Evolutionary conservation across 2,329 filamentous ascomycete species (phyloP).

Genomic region (Verticillium zaregamsianum): DNA sequence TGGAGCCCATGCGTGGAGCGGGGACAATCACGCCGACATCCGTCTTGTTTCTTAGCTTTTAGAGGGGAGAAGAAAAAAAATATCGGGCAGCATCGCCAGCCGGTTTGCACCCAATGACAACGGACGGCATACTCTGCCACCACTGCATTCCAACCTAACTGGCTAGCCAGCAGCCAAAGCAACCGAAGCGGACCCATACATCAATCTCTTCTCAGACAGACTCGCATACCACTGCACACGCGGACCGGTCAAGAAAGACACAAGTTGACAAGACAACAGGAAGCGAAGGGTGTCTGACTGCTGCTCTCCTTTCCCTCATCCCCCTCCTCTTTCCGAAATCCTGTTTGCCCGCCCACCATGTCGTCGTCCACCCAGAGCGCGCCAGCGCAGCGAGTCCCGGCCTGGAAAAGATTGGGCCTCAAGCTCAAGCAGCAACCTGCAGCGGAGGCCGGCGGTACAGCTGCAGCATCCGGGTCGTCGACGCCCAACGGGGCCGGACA

Average conservation of each 20-base stretch:
- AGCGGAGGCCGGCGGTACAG: constrained; percentile 12
- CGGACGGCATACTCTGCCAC: constrained; percentile 7
- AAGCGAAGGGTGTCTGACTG: constrained; percentile 10
- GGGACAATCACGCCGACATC: not conserved
- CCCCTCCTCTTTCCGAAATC: not conserved
- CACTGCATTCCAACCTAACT: constrained; percentile 11
- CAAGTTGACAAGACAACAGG: not conserved
- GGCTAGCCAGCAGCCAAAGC: constrained; percentile 8
- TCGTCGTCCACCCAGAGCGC: constrained; percentile 36
- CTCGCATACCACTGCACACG: constrained; percentile 4
- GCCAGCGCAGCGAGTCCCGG: constrained; percentile 43
- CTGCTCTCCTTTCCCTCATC: not conserved
- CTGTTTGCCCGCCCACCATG: constrained; percentile 30
- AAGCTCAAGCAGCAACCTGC: constrained; percentile 48
- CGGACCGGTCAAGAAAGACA: not conserved
- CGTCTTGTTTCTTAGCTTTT: not conserved
- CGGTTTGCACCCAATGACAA: constrained; percentile 9
- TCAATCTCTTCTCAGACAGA: constrained; percentile 6
- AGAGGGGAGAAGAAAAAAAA: constrained; percentile 2
- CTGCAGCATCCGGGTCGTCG: constrained; percentile 13
- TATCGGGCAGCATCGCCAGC: constrained; percentile 9
- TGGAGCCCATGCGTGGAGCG: not conserved
- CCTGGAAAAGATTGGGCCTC: constrained; percentile 60
- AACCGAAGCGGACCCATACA: constrained; percentile 1
- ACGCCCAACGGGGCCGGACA: constrained; percentile 12